Evolutionary conservation across 805 yeast genomes (phyloP), one percentile per base, ranked within the genome.

Genomic region (Cyberlindnera euphorbiiphila): DNA sequence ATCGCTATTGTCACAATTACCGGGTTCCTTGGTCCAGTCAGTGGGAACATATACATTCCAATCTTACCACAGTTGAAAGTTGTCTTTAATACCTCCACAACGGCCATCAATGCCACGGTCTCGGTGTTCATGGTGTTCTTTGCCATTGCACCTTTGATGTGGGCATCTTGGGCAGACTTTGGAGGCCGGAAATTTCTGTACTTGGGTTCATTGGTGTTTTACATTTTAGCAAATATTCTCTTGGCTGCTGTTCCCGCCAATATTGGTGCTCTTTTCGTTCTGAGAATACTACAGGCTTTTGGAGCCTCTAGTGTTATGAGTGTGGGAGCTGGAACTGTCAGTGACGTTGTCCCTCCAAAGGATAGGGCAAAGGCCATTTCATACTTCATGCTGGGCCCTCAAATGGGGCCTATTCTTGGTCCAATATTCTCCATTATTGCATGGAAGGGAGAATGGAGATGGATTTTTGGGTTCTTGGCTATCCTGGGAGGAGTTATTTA

Each of bases 291-390:
- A 2, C 87, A 83, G 50, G 91, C 88, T 2, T 68, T 88, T 52
- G 94, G 95, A 25, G 95, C 93, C 0, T 76, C 86, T 42, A 81
- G 91, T 3, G 96, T 88, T 0, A 94, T 88, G 56, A 77, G 94
- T 14, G 81, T 86, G 20, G 96, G 96, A 1, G 95, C 96, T 0
- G 96, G 95, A 2, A 85, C 95, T 0, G 79, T 88, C 14, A 76
- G 86, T 20, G 97, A 88, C 57, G 59, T 88, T 22, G 81, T 71
- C 43, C 68, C 75, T 8, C 79, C 81, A 14, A 68, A 73, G 21
- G 73, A 78, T 47, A 67, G 96, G 50, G 96, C 95, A 2, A 65
- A 72, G 10, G 91, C 94, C 2, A 80, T 88, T 72, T 93, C 95
- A 0, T 70, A 80, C 38, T 88, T 79, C 49, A 88, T 87, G 68